These are phyloP conservation scores for Leptosphaerulina australis DNA, from an alignment of 2,329 filamentous ascomycete species.

Conservation along the genomic window DNA sequence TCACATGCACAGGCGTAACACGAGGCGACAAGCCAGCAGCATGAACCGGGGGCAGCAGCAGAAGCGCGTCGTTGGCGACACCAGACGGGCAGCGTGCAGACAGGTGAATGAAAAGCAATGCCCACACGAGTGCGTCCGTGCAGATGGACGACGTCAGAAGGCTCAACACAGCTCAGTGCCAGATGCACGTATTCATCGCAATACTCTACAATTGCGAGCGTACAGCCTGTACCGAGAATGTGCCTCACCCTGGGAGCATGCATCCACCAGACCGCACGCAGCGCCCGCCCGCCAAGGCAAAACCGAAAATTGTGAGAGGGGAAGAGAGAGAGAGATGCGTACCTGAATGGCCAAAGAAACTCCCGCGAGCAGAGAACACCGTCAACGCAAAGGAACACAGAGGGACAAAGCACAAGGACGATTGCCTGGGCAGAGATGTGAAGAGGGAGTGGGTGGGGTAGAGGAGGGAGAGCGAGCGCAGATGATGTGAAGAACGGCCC, in stretches of 20 bases:
- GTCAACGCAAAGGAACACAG: slow-evolving; percentile 43
- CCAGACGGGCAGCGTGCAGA: slow-evolving; percentile 6
- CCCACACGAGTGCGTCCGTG: slow-evolving; percentile 21
- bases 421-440: slow-evolving; percentile 21
- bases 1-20: slow-evolving; percentile 36
- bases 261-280: slow-evolving; percentile 15
- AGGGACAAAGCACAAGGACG: slow-evolving; percentile 20
- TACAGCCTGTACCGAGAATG: slow-evolving; percentile 18
- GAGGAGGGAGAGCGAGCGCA: slow-evolving; percentile 27
- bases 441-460: slow-evolving; percentile 37
- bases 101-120: slow-evolving; percentile 10
- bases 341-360: slow-evolving; percentile 23
- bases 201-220: slow-evolving; percentile 11
- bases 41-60: slow-evolving; percentile 6
- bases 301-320: slow-evolving; percentile 34
- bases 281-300: slow-evolving; percentile 29
- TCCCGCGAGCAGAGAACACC: slow-evolving; percentile 29
- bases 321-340: background rate
- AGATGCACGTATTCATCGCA: slow-evolving; percentile 15
- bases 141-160: slow-evolving; percentile 31
- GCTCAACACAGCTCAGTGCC: slow-evolving; percentile 12
- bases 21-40: slow-evolving; percentile 26
- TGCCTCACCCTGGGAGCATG: slow-evolving; percentile 16
- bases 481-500: slow-evolving; percentile 28
- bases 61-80: slow-evolving; percentile 15